phyloP scores from a whole-genome alignment of 306 rosid species.

The Malus orientalis region DNA sequence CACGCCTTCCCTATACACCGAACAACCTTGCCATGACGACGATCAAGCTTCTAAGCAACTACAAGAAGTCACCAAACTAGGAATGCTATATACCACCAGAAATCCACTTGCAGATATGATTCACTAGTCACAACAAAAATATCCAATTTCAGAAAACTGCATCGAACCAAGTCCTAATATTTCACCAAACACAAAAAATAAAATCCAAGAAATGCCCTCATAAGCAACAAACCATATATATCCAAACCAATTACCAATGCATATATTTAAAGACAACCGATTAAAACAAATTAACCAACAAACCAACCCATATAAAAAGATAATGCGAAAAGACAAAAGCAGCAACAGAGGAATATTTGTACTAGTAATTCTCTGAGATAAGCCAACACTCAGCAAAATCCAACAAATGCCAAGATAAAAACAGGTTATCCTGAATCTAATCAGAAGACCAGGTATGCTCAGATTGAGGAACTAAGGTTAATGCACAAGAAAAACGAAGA shows the following conservation, averaged over 20 bases:
- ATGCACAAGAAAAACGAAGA: neutral
- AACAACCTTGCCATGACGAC: too few relatives aligned
- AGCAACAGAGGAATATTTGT: neutral
- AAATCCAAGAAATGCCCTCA: slow-evolving; percentile 18
- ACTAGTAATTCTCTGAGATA: slow-evolving; percentile 73
- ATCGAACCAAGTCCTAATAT: slow-evolving; percentile 25
- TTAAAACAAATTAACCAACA: slow-evolving; percentile 2
- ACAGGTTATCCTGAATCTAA: neutral
- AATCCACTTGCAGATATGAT: neutral
- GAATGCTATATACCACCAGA: neutral
- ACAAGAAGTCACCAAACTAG: too few relatives aligned
- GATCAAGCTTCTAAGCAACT: too few relatives aligned
- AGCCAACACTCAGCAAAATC: slow-evolving; percentile 8
- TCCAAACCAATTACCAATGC: slow-evolving; percentile 19
- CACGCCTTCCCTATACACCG: too few relatives aligned
- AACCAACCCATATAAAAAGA: neutral
- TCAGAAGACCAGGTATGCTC: neutral
- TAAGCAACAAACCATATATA: slow-evolving; percentile 7
- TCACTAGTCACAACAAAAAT: neutral
- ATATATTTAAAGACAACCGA: slow-evolving; percentile 7
- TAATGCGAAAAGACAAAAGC: neutral
- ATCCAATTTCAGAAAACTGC: slow-evolving; percentile 19
- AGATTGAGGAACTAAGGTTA: neutral
- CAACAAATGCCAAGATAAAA: neutral
- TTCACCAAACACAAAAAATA: slow-evolving; percentile 9